phyloP scores from a whole-genome alignment of 176 grass and related monocot species.

The Aegilops longissima region DNA sequence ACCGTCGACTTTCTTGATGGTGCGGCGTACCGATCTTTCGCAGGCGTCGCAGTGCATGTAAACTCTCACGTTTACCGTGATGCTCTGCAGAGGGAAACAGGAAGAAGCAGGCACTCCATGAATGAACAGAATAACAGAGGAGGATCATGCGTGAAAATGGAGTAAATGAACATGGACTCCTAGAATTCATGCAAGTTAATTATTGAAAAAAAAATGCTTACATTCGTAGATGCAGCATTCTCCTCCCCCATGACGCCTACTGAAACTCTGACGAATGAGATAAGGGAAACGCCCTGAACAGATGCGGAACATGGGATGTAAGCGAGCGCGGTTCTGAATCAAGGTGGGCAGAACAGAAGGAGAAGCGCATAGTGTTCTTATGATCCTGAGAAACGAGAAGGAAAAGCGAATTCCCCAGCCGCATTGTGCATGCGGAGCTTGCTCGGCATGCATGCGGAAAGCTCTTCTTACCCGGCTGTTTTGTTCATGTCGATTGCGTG shows the following conservation, averaged over 20 bases:
- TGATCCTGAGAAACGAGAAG: neutral
- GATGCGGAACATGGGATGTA: neutral
- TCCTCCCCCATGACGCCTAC: constrained; percentile 29
- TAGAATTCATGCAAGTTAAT: neutral
- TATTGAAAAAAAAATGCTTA: neutral
- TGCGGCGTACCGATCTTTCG: constrained; percentile 27
- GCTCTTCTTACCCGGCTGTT: constrained; percentile 9
- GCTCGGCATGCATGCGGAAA: constrained; percentile 8
- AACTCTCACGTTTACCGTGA: constrained; percentile 28
- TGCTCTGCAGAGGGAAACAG: constrained; percentile 2
- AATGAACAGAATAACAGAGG: neutral
- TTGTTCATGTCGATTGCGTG: constrained; percentile 11
- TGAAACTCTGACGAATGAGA: neutral
- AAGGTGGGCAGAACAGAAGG: neutral
- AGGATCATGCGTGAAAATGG: neutral
- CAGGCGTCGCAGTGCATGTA: constrained; percentile 57
- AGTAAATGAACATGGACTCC: neutral
- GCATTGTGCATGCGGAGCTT: neutral
- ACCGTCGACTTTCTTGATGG: constrained; percentile 23
- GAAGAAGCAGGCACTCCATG: neutral
- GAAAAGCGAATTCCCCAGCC: neutral
- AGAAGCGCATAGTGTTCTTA: neutral
- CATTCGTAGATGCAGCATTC: neutral
- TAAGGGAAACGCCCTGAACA: neutral
- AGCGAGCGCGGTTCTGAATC: neutral